Evolutionary conservation across 768 basidiomycete genomes (phyloP), one percentile per base, ranked within the genome.

Genomic region (Lactifluus volemus): DNA sequence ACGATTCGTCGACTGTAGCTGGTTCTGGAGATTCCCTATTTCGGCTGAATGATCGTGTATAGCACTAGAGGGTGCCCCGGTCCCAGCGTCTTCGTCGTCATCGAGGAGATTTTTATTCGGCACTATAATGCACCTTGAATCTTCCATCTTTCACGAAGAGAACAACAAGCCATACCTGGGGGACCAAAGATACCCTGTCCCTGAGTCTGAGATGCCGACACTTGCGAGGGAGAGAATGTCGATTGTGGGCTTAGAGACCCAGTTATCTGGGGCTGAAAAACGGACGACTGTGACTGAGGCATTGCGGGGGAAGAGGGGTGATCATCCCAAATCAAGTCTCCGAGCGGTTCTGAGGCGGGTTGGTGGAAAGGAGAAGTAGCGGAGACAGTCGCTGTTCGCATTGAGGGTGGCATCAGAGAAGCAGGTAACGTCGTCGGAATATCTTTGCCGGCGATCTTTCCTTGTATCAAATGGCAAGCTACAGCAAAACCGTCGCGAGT

Each of bases 401-500:
- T 78, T 1, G 88, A 84, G 2, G 94, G 95, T 7, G 97, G 97
- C 6, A 97, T 71, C 49, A 98, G 77, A 38, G 84, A 80, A 41
- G 72, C 73, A 4, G 93, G 92, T 32, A 99, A 76, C n/a, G 73
- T 70, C 0, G 77, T 67, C 0, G 92, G 92, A 49, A 97, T 73
- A 2, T 89, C 86, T 63, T 83, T 84, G 17, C 96, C 94, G 7
- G 82, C 78, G 9, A 97, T 74, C 72, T 87, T 92, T 68, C 81
- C 81, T 73, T 91, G 89, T 67, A 99, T 98, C 39, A 99, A 80
- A 73, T 96, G 83, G 84, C 95, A 84, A 4, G 94, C 97, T 49
- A 98, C 87, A 8, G 97, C 96, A 72, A 99, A 98, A 14, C 93
- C 92, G 52, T 98, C 95, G 55, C 85, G 81, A 3, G 86, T 93